Conservation (phyloP, 1,139 yeast species). For the Candida albicans region DNA sequence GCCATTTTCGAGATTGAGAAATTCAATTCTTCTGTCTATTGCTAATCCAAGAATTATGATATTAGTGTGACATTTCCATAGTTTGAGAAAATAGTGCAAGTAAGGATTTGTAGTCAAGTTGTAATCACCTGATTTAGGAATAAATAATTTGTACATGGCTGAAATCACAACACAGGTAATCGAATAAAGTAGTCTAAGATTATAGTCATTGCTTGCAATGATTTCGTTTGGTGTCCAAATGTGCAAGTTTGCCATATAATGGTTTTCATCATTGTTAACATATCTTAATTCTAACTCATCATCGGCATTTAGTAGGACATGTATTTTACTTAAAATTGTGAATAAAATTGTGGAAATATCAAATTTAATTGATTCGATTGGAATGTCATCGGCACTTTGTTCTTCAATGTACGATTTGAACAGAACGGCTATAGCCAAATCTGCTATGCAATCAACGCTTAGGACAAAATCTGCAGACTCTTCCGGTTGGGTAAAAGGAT, state of each 20-base stretch:
- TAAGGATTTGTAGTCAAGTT: slow-evolving; percentile 60
- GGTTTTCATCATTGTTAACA: slow-evolving; percentile 44
- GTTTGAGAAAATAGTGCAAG: slow-evolving; percentile 50
- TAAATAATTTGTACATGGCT: slow-evolving; percentile 52
- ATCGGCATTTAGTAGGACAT: slow-evolving; percentile 42
- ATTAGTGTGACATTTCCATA: slow-evolving; percentile 67
- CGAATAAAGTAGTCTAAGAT: slow-evolving; percentile 51
- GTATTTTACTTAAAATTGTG: slow-evolving; percentile 41
- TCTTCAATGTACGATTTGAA: slow-evolving; percentile 14
- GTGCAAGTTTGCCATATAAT: slow-evolving; percentile 41
- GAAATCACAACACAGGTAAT: slow-evolving; percentile 51
- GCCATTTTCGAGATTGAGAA: slow-evolving; percentile 33
- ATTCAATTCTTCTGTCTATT: slow-evolving; percentile 62
- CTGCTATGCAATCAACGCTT: slow-evolving; percentile 56
- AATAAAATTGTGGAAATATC: slow-evolving; percentile 40
- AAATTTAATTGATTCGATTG: slow-evolving; percentile 33
- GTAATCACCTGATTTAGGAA: slow-evolving; percentile 25
- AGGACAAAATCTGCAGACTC: slow-evolving; percentile 54
- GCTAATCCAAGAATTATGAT: slow-evolving; percentile 58
- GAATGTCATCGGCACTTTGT: slow-evolving; percentile 6
- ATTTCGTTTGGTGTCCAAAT: slow-evolving; percentile 55
- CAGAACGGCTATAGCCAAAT: slow-evolving; percentile 48
- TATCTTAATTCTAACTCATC: slow-evolving; percentile 48
- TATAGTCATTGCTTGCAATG: slow-evolving; percentile 26
- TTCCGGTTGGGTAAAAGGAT: slow-evolving; percentile 68